Base-by-base conservation (phyloP, 2,329 filamentous ascomycete species). In the Curvularia eragrostidis region DNA sequence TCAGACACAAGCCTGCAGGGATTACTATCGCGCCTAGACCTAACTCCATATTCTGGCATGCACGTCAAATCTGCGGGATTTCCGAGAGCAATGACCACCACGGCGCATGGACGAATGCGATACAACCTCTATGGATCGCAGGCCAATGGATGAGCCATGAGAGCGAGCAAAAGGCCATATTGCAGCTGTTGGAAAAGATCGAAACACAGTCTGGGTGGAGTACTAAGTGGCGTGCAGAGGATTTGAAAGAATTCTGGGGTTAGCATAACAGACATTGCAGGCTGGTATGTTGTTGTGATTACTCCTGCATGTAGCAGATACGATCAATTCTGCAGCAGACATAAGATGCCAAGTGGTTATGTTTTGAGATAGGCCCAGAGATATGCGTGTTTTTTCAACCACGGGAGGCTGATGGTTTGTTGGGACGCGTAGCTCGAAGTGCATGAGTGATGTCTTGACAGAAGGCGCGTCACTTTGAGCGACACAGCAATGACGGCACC, bases 181-280 rank as follows among this genome's bases (percentile, higher is more conserved):
- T 85, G 10, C 76, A 81, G 10, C 70, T 83, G 13, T 66, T 83
- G 42, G 78, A 78, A 15, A 74, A 75, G 23, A 85, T 85, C 32
- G 83, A 85, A 71, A 73, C 72, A 26, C 81, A 84, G 62, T 82
- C 79, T 6, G 84, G 83, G 0, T 85, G 83, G 82, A 78, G 79
- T 3, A 84, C 83, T 0, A 76, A 77, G 57, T 85, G 83, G 83
- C 70, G 83, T 41, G 80, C 78, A 0, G 80, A 84, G 15, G 83
- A 85, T 67, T 48, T 86, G 46, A 80, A 78, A 44, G 79, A 81
- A 48, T 81, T 81, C 54, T 85, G 82, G 83, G 82, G 82, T 8
- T 58, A 46, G 26, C 7, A 42, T 19, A 32, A n/a, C 43, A 19
- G 34, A 18, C 34, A 18, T 36, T 18, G 34, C 6, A 18, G 34